Base-by-base conservation (phyloP, 345 rosid species). In the Punica granatum region DNA sequence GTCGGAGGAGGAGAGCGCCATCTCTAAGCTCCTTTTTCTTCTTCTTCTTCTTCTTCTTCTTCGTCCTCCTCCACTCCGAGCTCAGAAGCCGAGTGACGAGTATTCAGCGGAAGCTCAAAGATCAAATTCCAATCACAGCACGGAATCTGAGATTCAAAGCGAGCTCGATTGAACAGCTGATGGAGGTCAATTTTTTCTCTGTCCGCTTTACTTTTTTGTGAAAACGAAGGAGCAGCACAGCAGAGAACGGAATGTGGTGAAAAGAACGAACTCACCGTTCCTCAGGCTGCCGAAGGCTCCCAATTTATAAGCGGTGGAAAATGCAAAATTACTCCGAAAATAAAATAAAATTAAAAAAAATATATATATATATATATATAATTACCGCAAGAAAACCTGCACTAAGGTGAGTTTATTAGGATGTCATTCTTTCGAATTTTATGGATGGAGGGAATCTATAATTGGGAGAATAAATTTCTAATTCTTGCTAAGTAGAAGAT, bases 1-100 rank as follows among this genome's bases (percentile, higher is more conserved):
- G 86, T 94, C 98, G 51, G 98, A 81, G 73, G 89, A 90, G 46
- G 98, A 89, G 7, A 94, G 86, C 70, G 97, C 96, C 99, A 94
- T 94, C 63, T 64, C 59, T 46, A 37, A 63, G 41, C 25, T 34
- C 23, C 60, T 21, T 46, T 34, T 6, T 25, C 31, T n/a, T n/a
- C n/a, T n/a, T n/a, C n/a, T n/a, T n/a, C n/a, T n/a, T n/a, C n/a
- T n/a, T n/a, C n/a, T n/a, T n/a, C n/a, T n/a, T n/a, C n/a, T n/a
- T n/a, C n/a, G n/a, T n/a, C 48, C n/a, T 35, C 66, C 66, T 63
- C 43, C 46, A 36, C 43, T 15, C 34, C 37, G 30, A 31, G 26
- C 43, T 62, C 43, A 34, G 25, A 23, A 12, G 37, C 64, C 35
- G 21, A 59, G 63, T 16, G 30, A n/a, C 7, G 19, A 12, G 35